These are phyloP conservation scores for Pseudonectria buxi DNA, from an alignment of 2,329 filamentous ascomycete species.

Conservation along the genomic window DNA sequence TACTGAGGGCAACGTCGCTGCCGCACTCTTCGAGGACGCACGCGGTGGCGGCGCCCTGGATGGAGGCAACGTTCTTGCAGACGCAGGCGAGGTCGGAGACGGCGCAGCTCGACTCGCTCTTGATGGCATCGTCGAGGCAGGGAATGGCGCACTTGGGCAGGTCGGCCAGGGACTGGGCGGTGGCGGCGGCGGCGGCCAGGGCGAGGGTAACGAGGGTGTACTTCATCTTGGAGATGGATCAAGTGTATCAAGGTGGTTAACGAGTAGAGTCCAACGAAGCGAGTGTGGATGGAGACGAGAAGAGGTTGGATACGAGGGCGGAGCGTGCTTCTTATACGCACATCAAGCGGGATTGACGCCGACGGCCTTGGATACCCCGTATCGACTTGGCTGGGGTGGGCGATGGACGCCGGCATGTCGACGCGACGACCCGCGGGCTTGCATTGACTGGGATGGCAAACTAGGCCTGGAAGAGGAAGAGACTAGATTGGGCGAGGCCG, in stretches of 20 bases:
- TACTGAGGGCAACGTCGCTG: slow-evolving; percentile 31
- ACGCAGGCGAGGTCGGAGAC: slow-evolving; percentile 29
- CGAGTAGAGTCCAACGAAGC: slow-evolving; percentile 8
- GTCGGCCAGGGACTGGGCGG: slow-evolving; percentile 28
- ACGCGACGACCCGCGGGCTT: too few species aligned
- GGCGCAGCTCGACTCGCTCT: slow-evolving; percentile 24
- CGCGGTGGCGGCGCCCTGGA: slow-evolving; percentile 26
- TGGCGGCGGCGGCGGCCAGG: slow-evolving; percentile 28
- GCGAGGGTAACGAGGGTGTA: slow-evolving; percentile 27
- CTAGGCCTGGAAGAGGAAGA: too few species aligned
- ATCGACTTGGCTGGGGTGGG: too few species aligned
- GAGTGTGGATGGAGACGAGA: slow-evolving; percentile 22
- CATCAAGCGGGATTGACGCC: too few species aligned
- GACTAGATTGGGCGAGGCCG: too few species aligned
- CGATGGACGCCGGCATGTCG: too few species aligned
- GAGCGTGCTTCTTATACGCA: too few species aligned
- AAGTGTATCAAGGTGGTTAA: too few species aligned
- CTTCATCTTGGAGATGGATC: slow-evolving; percentile 35
- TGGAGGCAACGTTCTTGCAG: slow-evolving; percentile 25
- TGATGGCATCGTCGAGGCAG: slow-evolving; percentile 29
- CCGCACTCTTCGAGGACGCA: slow-evolving; percentile 33
- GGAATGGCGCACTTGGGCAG: slow-evolving; percentile 33
- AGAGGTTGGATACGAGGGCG: slow-evolving; percentile 26
- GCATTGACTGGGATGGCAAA: too few species aligned
- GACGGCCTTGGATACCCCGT: too few species aligned